Base-by-base conservation (phyloP, 2,329 filamentous ascomycete species). In the Ceratocystis alfenasii region DNA sequence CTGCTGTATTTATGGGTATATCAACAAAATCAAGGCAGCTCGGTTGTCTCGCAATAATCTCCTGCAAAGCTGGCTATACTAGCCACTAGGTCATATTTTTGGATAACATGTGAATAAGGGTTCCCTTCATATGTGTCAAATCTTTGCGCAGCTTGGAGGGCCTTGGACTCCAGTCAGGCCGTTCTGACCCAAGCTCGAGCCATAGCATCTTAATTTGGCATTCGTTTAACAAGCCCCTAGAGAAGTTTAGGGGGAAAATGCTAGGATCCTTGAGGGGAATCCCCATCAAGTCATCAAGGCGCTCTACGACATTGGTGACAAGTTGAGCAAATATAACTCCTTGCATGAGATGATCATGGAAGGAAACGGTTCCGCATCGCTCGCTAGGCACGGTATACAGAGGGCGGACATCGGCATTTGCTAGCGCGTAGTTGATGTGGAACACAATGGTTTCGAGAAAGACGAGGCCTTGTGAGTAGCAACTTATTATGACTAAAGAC, bases 401-500 rank as follows among this genome's bases (percentile, higher is more conserved):
- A 5, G 48, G 69, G 62, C 10, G 69, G 65, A n/a, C 66, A 17
- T 8, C 67, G 25, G 44, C 67, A 45, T 48, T 69, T 8, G 70
- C 50, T 3, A 69, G 68, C 10, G 68, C 68, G 48, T 71, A 64
- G 28, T 70, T 65, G 20, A 71, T 69, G 10, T 67, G 67, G 53
- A 57, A 46, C 5, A 71, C 60, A 4, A 71, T 30, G 28, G 70
- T 61, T 25, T 74, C 73, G 17, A 72, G 68, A 62, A 71, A 69
- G 7, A 68, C 68, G 62, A 71, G 67, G 30, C 72, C 66, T 30
- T 74, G 72, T 3, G 70, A 68, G 57, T 71, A 73, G 60, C 72
- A 74, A 5, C 73, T 74, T 60, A 73, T 71, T 48, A 73, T 68
- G 25, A 72, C 68, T 33, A 73, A 69, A 57, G 72, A 70, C 1